Conservation (phyloP, 345 rosid genomes). For the Theobroma cacao region DNA sequence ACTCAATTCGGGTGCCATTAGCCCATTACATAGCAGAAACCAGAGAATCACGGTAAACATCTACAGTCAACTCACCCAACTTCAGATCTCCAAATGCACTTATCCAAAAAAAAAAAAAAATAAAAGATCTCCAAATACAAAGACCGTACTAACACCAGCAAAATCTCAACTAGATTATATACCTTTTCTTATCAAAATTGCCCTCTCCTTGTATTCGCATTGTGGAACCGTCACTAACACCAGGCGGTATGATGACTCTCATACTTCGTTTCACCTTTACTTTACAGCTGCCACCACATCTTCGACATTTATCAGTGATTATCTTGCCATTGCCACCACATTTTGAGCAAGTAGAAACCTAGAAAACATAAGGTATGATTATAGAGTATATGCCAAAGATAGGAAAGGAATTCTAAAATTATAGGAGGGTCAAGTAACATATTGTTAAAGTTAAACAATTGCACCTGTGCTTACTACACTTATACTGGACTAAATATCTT, state of each 20-base stretch:
- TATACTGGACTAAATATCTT: neutral
- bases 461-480: neutral
- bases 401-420: slow-evolving; percentile 15
- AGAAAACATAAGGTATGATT: slow-evolving; percentile 32
- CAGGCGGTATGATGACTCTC: slow-evolving; percentile 70
- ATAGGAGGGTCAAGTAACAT: neutral
- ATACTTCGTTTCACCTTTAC: slow-evolving; percentile 50
- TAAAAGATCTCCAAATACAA: neutral
- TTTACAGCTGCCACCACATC: slow-evolving; percentile 65
- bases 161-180: neutral
- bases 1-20: neutral
- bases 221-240: slow-evolving; percentile 71
- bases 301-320: slow-evolving; percentile 66
- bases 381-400: slow-evolving; percentile 13
- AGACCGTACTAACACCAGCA: neutral
- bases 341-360: slow-evolving; percentile 86
- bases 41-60: neutral
- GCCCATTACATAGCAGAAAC: neutral
- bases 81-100: slow-evolving; percentile 3
- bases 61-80: neutral
- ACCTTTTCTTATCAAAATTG: slow-evolving; percentile 69
- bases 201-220: slow-evolving; percentile 76
- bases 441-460: neutral
- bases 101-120: neutral
- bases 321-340: slow-evolving; percentile 81